These are phyloP conservation scores for Claviceps capensis DNA, from an alignment of 2,329 filamentous ascomycete species.

Conservation along the genomic window DNA sequence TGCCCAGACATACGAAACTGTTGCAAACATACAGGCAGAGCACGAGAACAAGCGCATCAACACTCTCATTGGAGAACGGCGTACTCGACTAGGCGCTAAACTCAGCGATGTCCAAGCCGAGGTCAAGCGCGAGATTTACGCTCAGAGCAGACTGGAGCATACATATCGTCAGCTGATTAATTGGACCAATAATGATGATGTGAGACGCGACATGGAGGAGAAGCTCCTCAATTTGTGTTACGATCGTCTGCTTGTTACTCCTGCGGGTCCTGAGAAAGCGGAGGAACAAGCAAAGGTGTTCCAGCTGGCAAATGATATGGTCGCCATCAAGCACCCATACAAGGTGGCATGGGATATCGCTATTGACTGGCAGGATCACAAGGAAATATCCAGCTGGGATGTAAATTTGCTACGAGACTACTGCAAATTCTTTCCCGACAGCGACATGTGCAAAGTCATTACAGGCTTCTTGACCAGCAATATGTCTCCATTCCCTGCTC, in stretches of 20 bases:
- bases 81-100: slow-evolving; percentile 74
- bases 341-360: slow-evolving; percentile 82
- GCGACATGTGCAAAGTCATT: slow-evolving; percentile 69
- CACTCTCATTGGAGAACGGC: slow-evolving; percentile 73
- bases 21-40: slow-evolving; percentile 70
- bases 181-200: slow-evolving; percentile 78
- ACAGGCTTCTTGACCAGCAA: slow-evolving; percentile 71
- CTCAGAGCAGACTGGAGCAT: slow-evolving; percentile 60
- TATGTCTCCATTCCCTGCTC: slow-evolving; percentile 63
- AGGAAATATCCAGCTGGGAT: slow-evolving; percentile 65
- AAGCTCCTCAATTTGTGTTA: slow-evolving; percentile 73
- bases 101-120: slow-evolving; percentile 73
- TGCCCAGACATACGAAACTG: slow-evolving; percentile 62
- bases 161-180: slow-evolving; percentile 76
- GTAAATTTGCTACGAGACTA: slow-evolving; percentile 66
- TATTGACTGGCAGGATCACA: slow-evolving; percentile 76
- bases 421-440: slow-evolving; percentile 69
- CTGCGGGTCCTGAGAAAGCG: slow-evolving; percentile 49
- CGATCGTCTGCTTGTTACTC: slow-evolving; percentile 59
- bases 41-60: slow-evolving; percentile 87
- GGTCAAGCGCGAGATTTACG: slow-evolving; percentile 75
- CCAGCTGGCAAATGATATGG: slow-evolving; percentile 78
- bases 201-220: slow-evolving; percentile 76
- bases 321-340: slow-evolving; percentile 87
- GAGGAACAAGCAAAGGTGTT: slow-evolving; percentile 59